These are phyloP conservation scores for Agrostemma githago DNA, from an alignment of 148 eudicot species.

Conservation along the genomic window DNA sequence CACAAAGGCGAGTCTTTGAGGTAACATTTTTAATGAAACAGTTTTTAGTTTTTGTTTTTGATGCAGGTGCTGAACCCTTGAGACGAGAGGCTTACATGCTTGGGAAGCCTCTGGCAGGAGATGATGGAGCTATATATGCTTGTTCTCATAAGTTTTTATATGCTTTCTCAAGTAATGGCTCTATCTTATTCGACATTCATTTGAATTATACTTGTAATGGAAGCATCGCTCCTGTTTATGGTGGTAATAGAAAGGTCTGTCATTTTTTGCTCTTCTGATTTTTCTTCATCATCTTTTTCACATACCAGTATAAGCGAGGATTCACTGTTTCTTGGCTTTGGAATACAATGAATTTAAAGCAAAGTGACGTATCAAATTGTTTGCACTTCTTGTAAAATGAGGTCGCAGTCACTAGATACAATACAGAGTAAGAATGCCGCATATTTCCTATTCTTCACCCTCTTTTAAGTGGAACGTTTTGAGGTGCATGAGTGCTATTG, in stretches of 20 bases:
- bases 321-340: background rate
- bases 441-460: too few relatives aligned
- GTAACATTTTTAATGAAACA: too few relatives aligned
- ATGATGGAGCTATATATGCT: conserved; percentile 58
- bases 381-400: too few relatives aligned
- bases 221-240: conserved; percentile 60
- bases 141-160: conserved; percentile 58
- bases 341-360: background rate
- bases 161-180: conserved; percentile 69
- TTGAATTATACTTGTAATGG: conserved; percentile 59
- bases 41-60: background rate
- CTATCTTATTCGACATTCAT: conserved; percentile 58
- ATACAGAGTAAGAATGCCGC: too few relatives aligned
- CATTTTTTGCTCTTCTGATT: background rate
- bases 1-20: background rate
- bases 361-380: background rate
- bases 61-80: conserved; percentile 28
- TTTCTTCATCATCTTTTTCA: too few relatives aligned
- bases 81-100: conserved; percentile 46
- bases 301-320: background rate
- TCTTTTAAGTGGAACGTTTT: too few relatives aligned
- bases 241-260: conserved; percentile 58
- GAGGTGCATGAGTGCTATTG: too few relatives aligned
- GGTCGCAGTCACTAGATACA: too few relatives aligned
- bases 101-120: conserved; percentile 56